A percentile compares a stretch with the other conserved stretches of the same genome.
Conservation (phyloP, 352 stramenopile species). For the Pythium folliculosum region DNA sequence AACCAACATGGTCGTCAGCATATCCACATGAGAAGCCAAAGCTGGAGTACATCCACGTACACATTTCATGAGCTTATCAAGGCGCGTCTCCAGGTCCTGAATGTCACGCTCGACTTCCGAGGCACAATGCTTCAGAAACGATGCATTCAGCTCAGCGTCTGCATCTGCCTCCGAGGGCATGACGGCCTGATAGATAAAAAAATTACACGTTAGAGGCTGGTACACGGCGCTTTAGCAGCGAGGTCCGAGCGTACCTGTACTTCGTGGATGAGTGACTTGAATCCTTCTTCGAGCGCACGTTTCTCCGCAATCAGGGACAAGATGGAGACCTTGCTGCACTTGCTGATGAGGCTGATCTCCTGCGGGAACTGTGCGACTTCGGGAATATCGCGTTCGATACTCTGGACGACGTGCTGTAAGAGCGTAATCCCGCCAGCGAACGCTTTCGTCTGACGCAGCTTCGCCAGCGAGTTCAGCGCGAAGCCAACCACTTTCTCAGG, state of each 20-base stretch:
- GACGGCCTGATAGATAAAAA: slow-evolving; percentile 30
- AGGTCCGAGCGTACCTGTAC: slow-evolving; percentile 43
- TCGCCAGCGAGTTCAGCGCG: slow-evolving; percentile 76
- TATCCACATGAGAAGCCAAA: neutral
- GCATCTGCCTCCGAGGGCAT: slow-evolving; percentile 23
- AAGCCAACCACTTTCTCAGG: slow-evolving; percentile 60
- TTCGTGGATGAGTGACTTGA: slow-evolving; percentile 55
- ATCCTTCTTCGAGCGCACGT: slow-evolving; percentile 62
- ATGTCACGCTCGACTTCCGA: slow-evolving; percentile 65
- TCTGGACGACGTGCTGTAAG: slow-evolving; percentile 86
- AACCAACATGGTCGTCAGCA: neutral
- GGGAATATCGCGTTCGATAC: slow-evolving; percentile 78
- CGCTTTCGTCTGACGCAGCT: slow-evolving; percentile 86
- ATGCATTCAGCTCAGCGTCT: slow-evolving; percentile 39
- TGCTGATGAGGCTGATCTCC: slow-evolving; percentile 71
- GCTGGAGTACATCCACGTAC: slow-evolving; percentile 34
- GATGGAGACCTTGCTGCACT: slow-evolving; percentile 76
- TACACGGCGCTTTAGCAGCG: too few relatives aligned
- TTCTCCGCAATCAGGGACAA: slow-evolving; percentile 66
- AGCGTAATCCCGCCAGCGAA: slow-evolving; percentile 83
- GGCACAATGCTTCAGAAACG: slow-evolving; percentile 60
- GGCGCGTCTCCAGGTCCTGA: slow-evolving; percentile 41
- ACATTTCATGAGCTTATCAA: slow-evolving; percentile 56
- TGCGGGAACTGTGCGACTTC: slow-evolving; percentile 75
- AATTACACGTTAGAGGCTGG: too few relatives aligned